Evolutionary conservation across 2,329 filamentous ascomycete genomes (phyloP).

Genomic region (Alternaria arbusti): DNA sequence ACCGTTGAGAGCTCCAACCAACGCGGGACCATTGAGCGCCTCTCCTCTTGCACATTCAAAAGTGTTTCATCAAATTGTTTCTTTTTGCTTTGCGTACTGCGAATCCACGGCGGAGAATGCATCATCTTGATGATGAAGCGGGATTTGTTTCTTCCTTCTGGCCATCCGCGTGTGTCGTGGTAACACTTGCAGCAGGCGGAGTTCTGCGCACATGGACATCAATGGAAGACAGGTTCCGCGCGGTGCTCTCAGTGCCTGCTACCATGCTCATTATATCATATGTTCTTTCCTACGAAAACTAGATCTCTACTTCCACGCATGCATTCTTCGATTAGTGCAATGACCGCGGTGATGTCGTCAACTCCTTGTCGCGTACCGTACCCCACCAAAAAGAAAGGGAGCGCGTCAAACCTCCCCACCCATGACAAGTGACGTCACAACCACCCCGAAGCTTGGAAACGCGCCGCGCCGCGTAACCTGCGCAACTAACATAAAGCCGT

Average conservation of each 20-base stretch:
- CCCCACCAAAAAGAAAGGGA: conserved; percentile 2
- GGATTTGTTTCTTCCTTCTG: not conserved
- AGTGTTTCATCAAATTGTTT: not conserved
- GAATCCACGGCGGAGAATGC: not conserved
- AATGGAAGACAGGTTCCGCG: not conserved
- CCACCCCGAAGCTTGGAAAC: conserved; percentile 8
- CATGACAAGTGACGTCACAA: conserved; percentile 10
- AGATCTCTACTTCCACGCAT: not conserved
- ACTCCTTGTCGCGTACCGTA: not conserved
- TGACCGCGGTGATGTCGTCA: not conserved
- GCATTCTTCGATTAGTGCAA: not conserved
- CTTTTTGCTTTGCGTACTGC: not conserved
- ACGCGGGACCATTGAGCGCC: not conserved
- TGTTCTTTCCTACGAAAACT: not conserved
- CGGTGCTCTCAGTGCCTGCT: not conserved
- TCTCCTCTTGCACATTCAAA: not conserved
- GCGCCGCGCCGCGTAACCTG: not conserved
- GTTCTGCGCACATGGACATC: not conserved
- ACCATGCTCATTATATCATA: not conserved
- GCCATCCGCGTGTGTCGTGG: not conserved
- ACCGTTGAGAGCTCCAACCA: not conserved
- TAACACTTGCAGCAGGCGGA: not conserved
- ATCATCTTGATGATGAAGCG: not conserved
- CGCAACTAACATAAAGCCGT: conserved; percentile 4
- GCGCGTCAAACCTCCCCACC: conserved; percentile 6